A percentile compares a stretch with the other conserved stretches of the same genome.
Evolutionary conservation across 495 filamentous ascomycete species (phyloP).

Genomic region (Cercophora scortea): DNA sequence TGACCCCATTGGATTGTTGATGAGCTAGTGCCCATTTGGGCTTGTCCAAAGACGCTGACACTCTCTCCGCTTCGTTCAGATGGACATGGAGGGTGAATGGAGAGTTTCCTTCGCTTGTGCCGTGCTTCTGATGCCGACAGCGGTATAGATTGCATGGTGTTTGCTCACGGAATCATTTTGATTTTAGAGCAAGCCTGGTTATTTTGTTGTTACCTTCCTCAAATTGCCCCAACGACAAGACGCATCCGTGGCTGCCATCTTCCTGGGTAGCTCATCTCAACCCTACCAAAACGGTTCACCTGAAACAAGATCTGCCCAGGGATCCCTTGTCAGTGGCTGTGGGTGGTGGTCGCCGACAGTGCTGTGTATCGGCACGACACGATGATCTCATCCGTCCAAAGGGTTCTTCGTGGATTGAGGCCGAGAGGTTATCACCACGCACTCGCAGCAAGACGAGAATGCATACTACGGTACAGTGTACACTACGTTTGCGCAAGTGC

Average conservation of each 20-base stretch:
- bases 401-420: background rate
- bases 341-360: slow-evolving; percentile 16
- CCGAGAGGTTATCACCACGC: no score
- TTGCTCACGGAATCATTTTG: no score
- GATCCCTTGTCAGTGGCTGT: background rate
- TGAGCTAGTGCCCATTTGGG: background rate
- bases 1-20: slow-evolving; percentile 1
- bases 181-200: no score
- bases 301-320: slow-evolving; percentile 12
- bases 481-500: no score
- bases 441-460: no score
- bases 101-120: background rate
- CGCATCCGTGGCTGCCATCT: no score
- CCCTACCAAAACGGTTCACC: slow-evolving; percentile 1
- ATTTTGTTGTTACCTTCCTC: no score
- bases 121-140: background rate
- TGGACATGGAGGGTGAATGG: background rate
- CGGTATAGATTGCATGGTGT: no score
- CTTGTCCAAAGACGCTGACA: background rate
- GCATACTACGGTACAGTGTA: no score
- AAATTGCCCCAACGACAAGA: no score
- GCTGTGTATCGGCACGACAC: no score
- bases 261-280: background rate
- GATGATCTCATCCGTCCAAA: background rate
- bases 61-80: background rate